Evolutionary conservation across 768 basidiomycete species (phyloP).

Genomic region (Podaxis mareebaensis): DNA sequence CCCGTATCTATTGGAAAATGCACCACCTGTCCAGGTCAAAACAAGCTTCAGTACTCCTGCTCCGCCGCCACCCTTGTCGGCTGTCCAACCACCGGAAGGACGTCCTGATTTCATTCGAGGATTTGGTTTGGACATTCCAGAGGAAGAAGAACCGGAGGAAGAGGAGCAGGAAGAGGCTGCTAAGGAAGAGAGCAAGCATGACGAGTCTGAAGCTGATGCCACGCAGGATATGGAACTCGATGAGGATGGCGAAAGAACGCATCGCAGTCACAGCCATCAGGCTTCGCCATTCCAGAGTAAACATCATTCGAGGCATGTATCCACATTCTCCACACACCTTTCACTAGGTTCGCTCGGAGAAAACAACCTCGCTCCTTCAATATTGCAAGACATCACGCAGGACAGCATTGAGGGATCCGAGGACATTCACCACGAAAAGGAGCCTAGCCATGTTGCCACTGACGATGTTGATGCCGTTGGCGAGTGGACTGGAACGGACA

Average conservation of each 20-base stretch:
- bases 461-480: constrained; percentile 47
- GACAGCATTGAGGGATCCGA: constrained; percentile 19
- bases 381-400: constrained; percentile 8
- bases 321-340: constrained; percentile 65
- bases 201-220: constrained; percentile 38
- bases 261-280: constrained; percentile 35
- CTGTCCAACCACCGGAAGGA: constrained; percentile 47
- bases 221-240: constrained; percentile 40
- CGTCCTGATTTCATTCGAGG: constrained; percentile 76
- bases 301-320: constrained; percentile 69
- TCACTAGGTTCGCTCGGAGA: constrained; percentile 66
- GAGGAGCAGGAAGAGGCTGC: constrained; percentile 29
- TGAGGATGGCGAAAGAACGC: constrained; percentile 30
- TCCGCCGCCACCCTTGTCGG: constrained; percentile 33
- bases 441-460: constrained; percentile 24
- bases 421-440: constrained; percentile 27
- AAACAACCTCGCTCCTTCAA: constrained; percentile 12
- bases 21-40: constrained; percentile 5
- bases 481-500: constrained; percentile 84
- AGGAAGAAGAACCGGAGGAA: constrained; percentile 68
- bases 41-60: not conserved
- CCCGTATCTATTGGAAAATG: constrained; percentile 21
- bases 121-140: constrained; percentile 79
- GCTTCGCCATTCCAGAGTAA: constrained; percentile 47
- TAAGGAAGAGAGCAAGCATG: constrained; percentile 36